phyloP scores from a whole-genome alignment of 2,329 filamentous ascomycete genomes.

The Aspergillus flavus region DNA sequence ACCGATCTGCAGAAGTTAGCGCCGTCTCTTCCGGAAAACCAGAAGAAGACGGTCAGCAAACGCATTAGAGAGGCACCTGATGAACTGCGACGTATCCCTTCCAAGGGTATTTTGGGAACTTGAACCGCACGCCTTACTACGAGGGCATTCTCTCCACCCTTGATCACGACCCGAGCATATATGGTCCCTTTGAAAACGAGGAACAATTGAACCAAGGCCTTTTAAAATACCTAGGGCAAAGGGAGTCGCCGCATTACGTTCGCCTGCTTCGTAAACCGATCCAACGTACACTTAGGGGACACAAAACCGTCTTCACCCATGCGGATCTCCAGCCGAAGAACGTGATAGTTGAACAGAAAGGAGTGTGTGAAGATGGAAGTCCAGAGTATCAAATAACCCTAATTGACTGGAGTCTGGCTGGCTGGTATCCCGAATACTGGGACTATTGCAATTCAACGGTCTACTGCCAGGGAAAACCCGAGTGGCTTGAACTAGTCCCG shows the following conservation, averaged over 20 bases:
- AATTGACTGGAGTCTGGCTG: conserved; percentile 21
- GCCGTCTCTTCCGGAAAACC: conserved; percentile 12
- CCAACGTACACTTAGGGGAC: conserved; percentile 19
- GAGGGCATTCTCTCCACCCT: conserved; percentile 20
- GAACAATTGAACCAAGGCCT: conserved; percentile 18
- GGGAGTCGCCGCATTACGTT: conserved; percentile 19
- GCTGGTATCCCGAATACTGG: conserved; percentile 22
- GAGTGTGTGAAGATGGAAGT: conserved; percentile 8
- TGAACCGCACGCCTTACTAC: conserved; percentile 18
- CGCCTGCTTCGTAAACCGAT: conserved; percentile 17
- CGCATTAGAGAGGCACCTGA: conserved; percentile 13
- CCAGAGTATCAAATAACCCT: conserved; percentile 11
- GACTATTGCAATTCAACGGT: conserved; percentile 21
- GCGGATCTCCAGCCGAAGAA: conserved; percentile 22
- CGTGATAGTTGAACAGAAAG: conserved; percentile 17
- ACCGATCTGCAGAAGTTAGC: conserved; percentile 17
- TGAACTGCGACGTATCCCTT: conserved; percentile 17
- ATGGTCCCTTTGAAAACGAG: conserved; percentile 20
- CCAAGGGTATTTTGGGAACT: conserved; percentile 21
- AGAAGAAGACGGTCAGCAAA: conserved; percentile 15
- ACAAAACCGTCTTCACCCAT: conserved; percentile 19
- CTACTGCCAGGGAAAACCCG: conserved; percentile 16
- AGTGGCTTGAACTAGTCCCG: conserved; percentile 19
- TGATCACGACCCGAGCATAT: conserved; percentile 19
- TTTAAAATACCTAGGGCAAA: conserved; percentile 12